These are phyloP conservation scores for Pistacia integerrima DNA, from an alignment of 345 rosid species.

Conservation along the genomic window DNA sequence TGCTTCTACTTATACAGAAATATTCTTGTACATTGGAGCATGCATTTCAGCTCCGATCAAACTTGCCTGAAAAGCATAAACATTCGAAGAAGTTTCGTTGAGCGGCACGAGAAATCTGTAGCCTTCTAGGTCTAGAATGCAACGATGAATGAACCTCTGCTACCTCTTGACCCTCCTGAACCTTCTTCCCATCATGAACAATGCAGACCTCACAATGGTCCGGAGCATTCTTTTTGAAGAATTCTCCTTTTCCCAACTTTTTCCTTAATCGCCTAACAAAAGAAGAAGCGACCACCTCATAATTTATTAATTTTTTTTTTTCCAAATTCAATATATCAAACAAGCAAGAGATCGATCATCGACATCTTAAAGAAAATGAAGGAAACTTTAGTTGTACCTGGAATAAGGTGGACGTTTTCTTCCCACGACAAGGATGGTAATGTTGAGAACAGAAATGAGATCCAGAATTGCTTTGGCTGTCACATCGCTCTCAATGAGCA, in stretches of 20 bases:
- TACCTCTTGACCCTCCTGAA: slow-evolving; percentile 16
- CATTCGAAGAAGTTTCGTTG: slow-evolving; percentile 38
- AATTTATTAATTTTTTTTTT: neutral
- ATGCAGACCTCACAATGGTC: slow-evolving; percentile 50
- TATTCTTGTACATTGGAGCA: neutral
- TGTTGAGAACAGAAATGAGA: slow-evolving; percentile 62
- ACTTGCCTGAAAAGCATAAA: slow-evolving; percentile 47
- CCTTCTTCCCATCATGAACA: slow-evolving; percentile 43
- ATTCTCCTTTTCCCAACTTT: slow-evolving; percentile 44
- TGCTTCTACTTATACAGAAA: neutral
- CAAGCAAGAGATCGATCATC: neutral
- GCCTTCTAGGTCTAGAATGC: slow-evolving; percentile 6
- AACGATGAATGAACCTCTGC: slow-evolving; percentile 16
- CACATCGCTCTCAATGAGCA: slow-evolving; percentile 50
- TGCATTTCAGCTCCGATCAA: slow-evolving; percentile 6
- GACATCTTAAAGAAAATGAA: neutral
- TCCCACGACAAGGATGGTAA: slow-evolving; percentile 61
- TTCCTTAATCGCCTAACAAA: slow-evolving; percentile 31
- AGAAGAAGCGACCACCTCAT: neutral
- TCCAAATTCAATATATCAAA: neutral
- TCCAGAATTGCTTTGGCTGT: slow-evolving; percentile 53
- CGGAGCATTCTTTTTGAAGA: slow-evolving; percentile 54
- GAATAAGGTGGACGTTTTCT: slow-evolving; percentile 39
- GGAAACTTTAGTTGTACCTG: slow-evolving; percentile 26
- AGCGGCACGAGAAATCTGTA: slow-evolving; percentile 1